A percentile compares a stretch with the other conserved stretches of the same genome.
Evolutionary conservation across 2,329 filamentous ascomycete species (phyloP).

Genomic region (Talaromyces funiculosus): DNA sequence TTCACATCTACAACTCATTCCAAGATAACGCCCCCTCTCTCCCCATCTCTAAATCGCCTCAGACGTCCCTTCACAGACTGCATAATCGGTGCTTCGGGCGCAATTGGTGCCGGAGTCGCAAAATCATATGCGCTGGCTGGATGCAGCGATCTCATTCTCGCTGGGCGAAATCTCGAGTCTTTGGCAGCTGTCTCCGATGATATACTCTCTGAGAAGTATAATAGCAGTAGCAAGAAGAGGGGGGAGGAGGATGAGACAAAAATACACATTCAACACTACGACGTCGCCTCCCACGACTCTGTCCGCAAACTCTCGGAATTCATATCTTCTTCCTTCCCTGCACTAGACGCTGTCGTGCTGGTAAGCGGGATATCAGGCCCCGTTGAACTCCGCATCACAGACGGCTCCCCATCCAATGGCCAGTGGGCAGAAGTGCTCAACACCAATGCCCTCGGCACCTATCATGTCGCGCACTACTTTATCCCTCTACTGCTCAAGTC

Average conservation of each 20-base stretch:
- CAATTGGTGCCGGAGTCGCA: constrained; percentile 31
- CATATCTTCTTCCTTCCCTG: constrained; percentile 2
- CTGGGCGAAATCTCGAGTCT: constrained; percentile 23
- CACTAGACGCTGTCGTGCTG: constrained; percentile 18
- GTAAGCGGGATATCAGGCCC: constrained; percentile 25
- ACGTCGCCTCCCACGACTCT: constrained; percentile 24
- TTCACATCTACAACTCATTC: constrained; percentile 11
- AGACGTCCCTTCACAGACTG: constrained; percentile 24
- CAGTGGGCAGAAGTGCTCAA: constrained; percentile 25
- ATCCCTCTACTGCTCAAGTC: constrained; percentile 24
- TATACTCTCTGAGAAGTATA: background rate
- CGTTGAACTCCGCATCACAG: constrained; percentile 26
- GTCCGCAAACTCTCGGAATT: constrained; percentile 20
- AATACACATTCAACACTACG: constrained; percentile 24
- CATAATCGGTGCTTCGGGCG: constrained; percentile 29
- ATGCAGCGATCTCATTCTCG: constrained; percentile 26
- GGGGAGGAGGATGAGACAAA: constrained; percentile 1
- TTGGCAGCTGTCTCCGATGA: constrained; percentile 19
- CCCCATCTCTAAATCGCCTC: constrained; percentile 16
- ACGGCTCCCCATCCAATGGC: constrained; percentile 27
- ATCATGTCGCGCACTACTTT: constrained; percentile 31
- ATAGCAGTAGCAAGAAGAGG: background rate
- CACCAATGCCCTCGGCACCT: constrained; percentile 34
- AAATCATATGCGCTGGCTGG: constrained; percentile 27
- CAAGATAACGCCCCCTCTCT: background rate